Base-by-base conservation (phyloP, 768 basidiomycete genomes). In the Dioszegia hungarica region DNA sequence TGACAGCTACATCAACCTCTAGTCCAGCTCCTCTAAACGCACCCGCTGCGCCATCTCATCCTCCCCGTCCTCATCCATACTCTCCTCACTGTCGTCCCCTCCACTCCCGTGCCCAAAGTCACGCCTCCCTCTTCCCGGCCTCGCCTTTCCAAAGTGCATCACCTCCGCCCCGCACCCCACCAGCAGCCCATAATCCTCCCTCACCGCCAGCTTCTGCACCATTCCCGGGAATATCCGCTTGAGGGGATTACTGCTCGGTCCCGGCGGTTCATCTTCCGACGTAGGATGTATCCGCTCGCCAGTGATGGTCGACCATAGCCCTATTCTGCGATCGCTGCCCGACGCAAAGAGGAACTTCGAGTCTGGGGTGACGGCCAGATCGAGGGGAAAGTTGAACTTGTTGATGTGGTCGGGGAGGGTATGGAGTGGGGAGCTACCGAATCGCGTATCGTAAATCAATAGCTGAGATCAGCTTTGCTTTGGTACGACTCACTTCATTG, bases 381-480 rank as follows among this genome's bases (percentile, higher is more conserved):
- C 40, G 14, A 28, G 12, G 5, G 5, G 19, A 14, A 27, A 24
- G 36, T 49, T 34, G 19, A 40, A 36, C 22, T 39, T 54, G 31
- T 57, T 49, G 34, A 49, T 50, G 24, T 57, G 45, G 25, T 41
- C 52, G 2, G 27, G 39, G 11, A 51, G 49, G 10, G 49, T 51
- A 31, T 54, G 52, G 4, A 54, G 40, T 3, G 70, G 64, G 8
- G 41, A 19, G 17, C 36, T 43, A 8, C 61, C 59, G 33, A 39
- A 72, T 25, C 70, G 46, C 10, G 60, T 49, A 57, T 72, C 70
- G 40, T 64, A 72, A 0, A 72, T 47, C 17, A 63, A 34, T 39
- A 72, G 33, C 70, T 72, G 27, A 28, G 6, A 14, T 33, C 43
- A 45, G 28, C 37, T 36, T 11, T 37, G 11, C 24, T 43, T 17